phyloP scores from a whole-genome alignment of 2,329 filamentous ascomycete species.

The Paraconiothyrium brasiliense region DNA sequence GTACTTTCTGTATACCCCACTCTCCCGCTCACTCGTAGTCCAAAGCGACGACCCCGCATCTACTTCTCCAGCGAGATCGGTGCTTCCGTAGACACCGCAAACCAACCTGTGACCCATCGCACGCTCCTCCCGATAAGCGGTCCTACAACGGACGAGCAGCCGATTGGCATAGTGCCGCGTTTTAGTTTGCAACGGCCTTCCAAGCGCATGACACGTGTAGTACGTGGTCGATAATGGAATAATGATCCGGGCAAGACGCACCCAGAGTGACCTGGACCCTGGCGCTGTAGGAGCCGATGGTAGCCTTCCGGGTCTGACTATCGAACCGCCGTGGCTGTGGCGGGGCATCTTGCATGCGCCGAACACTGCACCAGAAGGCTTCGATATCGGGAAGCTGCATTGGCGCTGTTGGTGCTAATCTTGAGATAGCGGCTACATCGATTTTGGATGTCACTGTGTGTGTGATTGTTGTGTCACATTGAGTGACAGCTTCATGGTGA shows the following conservation, averaged over 20 bases:
- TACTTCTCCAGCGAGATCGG: constrained; percentile 8
- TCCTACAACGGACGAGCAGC: constrained; percentile 9
- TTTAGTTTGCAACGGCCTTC: not conserved
- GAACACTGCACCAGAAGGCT: not conserved
- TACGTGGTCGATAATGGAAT: constrained; percentile 9
- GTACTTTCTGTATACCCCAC: constrained; percentile 1
- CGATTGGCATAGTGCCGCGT: constrained; percentile 13
- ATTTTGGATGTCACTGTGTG: not conserved
- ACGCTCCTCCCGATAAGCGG: constrained; percentile 4
- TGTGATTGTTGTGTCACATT: not conserved
- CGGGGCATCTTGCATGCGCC: constrained; percentile 8
- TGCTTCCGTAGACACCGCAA: constrained; percentile 5
- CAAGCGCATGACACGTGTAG: constrained; percentile 10
- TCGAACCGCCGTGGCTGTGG: not conserved
- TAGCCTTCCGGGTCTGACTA: constrained; percentile 11
- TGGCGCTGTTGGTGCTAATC: not conserved
- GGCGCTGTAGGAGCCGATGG: constrained; percentile 13
- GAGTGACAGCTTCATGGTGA: not conserved
- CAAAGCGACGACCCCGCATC: constrained; percentile 14
- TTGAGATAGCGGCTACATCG: not conserved
- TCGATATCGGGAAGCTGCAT: not conserved
- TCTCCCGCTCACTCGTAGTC: not conserved
- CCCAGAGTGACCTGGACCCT: constrained; percentile 1
- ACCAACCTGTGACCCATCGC: constrained; percentile 9
- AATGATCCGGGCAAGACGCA: constrained; percentile 4